Evolutionary conservation across 2,329 filamentous ascomycete genomes (phyloP).

Genomic region (Rutstroemia sp.): DNA sequence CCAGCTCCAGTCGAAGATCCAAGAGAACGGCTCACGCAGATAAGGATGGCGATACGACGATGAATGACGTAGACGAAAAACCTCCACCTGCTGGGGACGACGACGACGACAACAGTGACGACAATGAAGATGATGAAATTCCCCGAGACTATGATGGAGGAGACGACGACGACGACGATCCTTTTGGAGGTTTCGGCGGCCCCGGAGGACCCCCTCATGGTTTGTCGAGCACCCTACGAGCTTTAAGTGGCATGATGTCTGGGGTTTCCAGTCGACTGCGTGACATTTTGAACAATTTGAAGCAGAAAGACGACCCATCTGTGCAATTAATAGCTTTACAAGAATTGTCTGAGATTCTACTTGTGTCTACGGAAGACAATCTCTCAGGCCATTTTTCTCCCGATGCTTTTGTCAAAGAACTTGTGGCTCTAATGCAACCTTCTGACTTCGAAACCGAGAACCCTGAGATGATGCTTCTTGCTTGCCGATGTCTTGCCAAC

Average conservation of each 20-base stretch:
- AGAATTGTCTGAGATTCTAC: constrained; percentile 84
- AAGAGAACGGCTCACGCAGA: constrained; percentile 50
- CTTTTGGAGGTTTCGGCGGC: constrained; percentile 61
- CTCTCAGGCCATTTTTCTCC: constrained; percentile 91
- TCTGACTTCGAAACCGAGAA: constrained; percentile 89
- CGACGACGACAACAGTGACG: constrained; percentile 42
- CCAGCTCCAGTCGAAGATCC: constrained; percentile 29
- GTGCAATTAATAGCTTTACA: constrained; percentile 87
- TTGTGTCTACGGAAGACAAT: constrained; percentile 95
- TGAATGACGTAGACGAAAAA: constrained; percentile 35
- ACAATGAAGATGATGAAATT: constrained; percentile 57
- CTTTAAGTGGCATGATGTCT: constrained; percentile 86
- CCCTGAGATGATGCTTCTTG: constrained; percentile 93
- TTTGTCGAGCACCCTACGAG: constrained; percentile 74
- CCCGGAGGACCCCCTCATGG: constrained; percentile 54
- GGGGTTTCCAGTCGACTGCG: constrained; percentile 73
- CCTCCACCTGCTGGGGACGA: constrained; percentile 15
- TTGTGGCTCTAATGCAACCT: constrained; percentile 85
- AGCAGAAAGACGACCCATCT: constrained; percentile 77
- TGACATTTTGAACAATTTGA: constrained; percentile 67
- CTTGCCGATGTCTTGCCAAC: constrained; percentile 92
- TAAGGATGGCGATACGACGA: constrained; percentile 64
- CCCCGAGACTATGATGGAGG: constrained; percentile 42
- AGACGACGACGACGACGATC: constrained; percentile 52
- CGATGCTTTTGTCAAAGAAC: constrained; percentile 90